Evolutionary conservation across 1,284 basidiomycete genomes (phyloP), one percentile per base, ranked within the genome.

Genomic region (Ceratobasidium sp.): DNA sequence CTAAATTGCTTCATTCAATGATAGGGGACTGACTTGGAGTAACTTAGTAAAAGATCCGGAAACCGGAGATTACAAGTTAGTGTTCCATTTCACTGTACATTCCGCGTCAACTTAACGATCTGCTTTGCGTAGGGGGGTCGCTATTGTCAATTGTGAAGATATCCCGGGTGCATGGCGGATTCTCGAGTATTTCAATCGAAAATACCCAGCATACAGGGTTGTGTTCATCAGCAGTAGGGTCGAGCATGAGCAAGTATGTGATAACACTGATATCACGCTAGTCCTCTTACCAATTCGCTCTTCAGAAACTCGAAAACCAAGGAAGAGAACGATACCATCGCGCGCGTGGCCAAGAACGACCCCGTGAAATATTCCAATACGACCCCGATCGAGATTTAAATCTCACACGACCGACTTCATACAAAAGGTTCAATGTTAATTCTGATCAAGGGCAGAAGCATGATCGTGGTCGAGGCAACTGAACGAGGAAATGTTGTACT

Each of bases 41-140:
- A 51, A 15, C 20, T 39, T 60, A 72, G 70, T 72, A 28, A 58
- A 61, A 44, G 70, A 72, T 39, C 6, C 3, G 10, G 6, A 23
- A 4, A 72, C 70, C 12, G 55, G 55, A 12, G 56, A 72, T n/a
- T 72, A 40, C 42, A 58, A 61, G 70, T 72, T 40, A 26, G 70
- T 44, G 9, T n/a, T 10, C 51, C 18, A 12, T 33, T 33, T 33
- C 33, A 33, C 23, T 33, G 49, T n/a, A 53, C 13, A 20, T 9
- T 23, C 18, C 46, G 56, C 28, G 55, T 49, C 18, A 46, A n/a
- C 39, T 66, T n/a, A 26, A 9, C 5, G 9, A n/a, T 23, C 56
- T 42, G 61, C 44, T 39, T 23, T 20, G n/a, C 33, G 5, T 33
- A 72, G 70, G 56, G 56, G 56, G 1, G 40, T 44, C 13, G 55